Base-by-base conservation (phyloP, 495 filamentous ascomycete genomes). In the Neurospora sp. region DNA sequence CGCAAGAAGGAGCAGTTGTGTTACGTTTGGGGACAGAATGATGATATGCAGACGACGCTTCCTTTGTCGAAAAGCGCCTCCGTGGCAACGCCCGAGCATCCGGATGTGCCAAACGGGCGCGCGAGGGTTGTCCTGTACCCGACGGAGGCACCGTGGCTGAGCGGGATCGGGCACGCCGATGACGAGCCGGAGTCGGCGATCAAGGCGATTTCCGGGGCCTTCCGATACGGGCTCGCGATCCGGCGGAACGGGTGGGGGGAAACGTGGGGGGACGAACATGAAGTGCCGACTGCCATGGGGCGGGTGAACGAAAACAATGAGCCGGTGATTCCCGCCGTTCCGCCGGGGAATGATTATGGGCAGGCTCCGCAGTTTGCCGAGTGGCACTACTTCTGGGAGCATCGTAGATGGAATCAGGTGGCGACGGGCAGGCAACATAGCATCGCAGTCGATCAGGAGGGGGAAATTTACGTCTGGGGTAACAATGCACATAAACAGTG, bases 11-110 rank as follows among this genome's bases (percentile, higher is more conserved):
- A 88, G n/a, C 89, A 87, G 35, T 84, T 89, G 38, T 89, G 94
- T 69, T 96, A 88, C 83, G 83, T 90, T 1, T 97, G 94, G 93
- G 94, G 94, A 10, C 79, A 93, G 53, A 97, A 97, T 81, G 92
- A 90, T 76, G 96, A 90, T 77, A 89, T 91, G 40, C 90, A 94
- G 78, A 92, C 90, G 78, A 88, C 17, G 89, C 89, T 8, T 76
- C 80, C 31, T 81, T 84, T 61, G 86, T 90, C 74, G 89, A 92
- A 80, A 86, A 84, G 38, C 75, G 89, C 42, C 88, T 86, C 6
- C 80, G 87, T 70, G 90, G 88, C 9, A 77, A 82, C 9, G 82
- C 17, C 73, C 68, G 22, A 68, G 31, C 45, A 68, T 61, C 39
- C 65, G 70, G 31, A 70, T 40, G 40, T 22, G 42, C 40, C 40